Base-by-base conservation (phyloP, 345 rosid genomes). In the Eucalyptus sideroxylon region DNA sequence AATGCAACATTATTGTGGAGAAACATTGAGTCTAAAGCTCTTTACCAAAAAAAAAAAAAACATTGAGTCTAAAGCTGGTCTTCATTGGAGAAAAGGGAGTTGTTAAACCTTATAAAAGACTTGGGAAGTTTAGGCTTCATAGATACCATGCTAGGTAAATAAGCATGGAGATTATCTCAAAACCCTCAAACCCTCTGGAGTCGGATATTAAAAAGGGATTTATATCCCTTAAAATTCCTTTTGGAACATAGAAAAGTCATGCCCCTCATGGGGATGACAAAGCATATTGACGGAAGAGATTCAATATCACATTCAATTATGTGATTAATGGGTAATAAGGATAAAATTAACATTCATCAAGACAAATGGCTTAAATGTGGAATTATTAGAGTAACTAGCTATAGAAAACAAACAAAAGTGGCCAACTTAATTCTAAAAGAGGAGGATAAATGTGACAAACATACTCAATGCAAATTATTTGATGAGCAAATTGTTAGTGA, bases 341-440 rank as follows among this genome's bases (percentile, higher is more conserved):
- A 56, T 56, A 56, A 11, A 3, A 56, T 56, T 10, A 56, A 24
- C 13, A 24, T 24, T 10, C 6, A 1, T 24, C 2, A 56, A 56
- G 30, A 56, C 6, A 56, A 0, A 56, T 56, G 12, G 9, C 30
- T 56, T 10, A 56, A 56, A 56, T 0, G 0, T 23, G 62, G 62
- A 56, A 24, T 24, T 56, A 56, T 56, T 56, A 24, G 6, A 24
- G 62, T 24, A 24, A 24, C 30, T 23, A 56, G 30, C 30, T 56
- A 10, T 56, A 24, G 62, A 56, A 1, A 56, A 24, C 62, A 56
- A 56, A 56, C 62, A 56, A 56, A 56, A 23, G 62, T 56, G 27
- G 62, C 9, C 1, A 1, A 56, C 56, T 53, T 53, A 53, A 53
- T 19, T 53, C 0, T 8, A 0, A 53, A 53, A 53, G 59, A 53